Evolutionary conservation across 352 stramenopile genomes (phyloP), one percentile per base, ranked within the genome.

Genomic region (Globisporangium parvum): DNA sequence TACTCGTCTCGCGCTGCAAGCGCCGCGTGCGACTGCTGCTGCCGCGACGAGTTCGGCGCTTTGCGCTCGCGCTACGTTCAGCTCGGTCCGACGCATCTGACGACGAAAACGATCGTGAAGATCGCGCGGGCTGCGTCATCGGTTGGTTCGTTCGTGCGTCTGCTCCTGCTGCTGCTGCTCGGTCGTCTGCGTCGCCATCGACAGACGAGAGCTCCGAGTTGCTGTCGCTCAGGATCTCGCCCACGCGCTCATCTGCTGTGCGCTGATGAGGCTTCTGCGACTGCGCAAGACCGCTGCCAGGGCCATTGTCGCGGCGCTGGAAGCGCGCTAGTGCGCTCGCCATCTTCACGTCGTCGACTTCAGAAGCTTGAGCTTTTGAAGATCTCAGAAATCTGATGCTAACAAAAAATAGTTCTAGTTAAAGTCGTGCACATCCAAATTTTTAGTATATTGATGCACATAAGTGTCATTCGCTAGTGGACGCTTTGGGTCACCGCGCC

Each of bases 181-280:
- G n/a, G n/a, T n/a, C n/a, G n/a, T n/a, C n/a, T n/a, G 68, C 47
- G 54, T 66, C 58, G 15, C 47, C 62, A 15, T 68, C 59, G 33
- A 71, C 18, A 1, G 66, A 69, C 14, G 71, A 78, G 39, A 74
- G 59, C 44, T 85, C 76, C 17, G 70, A 87, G 59, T 77, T 84
- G 41, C 56, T 62, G 59, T 88, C 76, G 56, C 73, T 84, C 49
- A 85, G 55, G 61, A 87, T 79, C 47, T 86, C 74, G 8, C 70
- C 74, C 17, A 87, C 62, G 17, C 72, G 68, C 49, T 51, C 56
- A 6, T 55, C 39, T 18, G 28, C 48, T 14, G 51, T 39, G 17
- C 0, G 4, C 17, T 46, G 8, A 11, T 51, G 53, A n/a, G n/a
- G n/a, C 3, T 47, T 33, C 8, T 59, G 53, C 26, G 28, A 47